Evolutionary conservation across 2,329 filamentous ascomycete genomes (phyloP).

Genomic region (Colletotrichum eleusines): DNA sequence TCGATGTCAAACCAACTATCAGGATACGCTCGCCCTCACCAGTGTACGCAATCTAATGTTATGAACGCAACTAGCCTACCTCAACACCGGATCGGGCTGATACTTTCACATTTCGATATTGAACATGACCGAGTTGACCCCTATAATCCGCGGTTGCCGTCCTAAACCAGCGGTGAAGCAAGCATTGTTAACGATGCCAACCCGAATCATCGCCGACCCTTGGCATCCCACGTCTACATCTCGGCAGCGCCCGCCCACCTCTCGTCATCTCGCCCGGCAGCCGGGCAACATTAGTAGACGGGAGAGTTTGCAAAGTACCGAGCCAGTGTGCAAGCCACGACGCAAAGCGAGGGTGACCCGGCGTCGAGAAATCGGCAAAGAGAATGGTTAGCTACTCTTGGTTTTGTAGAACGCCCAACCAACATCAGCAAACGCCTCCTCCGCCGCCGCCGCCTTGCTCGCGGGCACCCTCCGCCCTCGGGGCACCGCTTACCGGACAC

Average conservation of each 20-base stretch:
- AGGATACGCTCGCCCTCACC: not conserved
- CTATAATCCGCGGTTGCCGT: not conserved
- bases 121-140: not conserved
- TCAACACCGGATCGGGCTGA: not conserved
- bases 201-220: not conserved
- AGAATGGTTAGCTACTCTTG: not conserved
- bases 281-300: constrained; percentile 3
- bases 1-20: not conserved
- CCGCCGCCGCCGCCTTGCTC: not conserved
- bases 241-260: constrained; percentile 31
- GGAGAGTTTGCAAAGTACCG: constrained; percentile 9
- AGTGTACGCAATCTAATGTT: too few species aligned
- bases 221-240: constrained; percentile 17
- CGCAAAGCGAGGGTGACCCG: not conserved
- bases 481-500: not conserved
- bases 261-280: constrained; percentile 31
- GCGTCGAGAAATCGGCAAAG: not conserved
- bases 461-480: not conserved
- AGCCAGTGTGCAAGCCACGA: not conserved
- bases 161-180: not conserved
- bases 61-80: not conserved
- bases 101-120: not conserved
- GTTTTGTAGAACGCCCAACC: not conserved
- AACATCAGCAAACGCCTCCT: not conserved
- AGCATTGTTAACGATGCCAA: not conserved